A percentile compares a stretch with the other conserved stretches of the same genome.
Conservation (phyloP, 2,329 filamentous ascomycete species). For the Eurotiales sp. region DNA sequence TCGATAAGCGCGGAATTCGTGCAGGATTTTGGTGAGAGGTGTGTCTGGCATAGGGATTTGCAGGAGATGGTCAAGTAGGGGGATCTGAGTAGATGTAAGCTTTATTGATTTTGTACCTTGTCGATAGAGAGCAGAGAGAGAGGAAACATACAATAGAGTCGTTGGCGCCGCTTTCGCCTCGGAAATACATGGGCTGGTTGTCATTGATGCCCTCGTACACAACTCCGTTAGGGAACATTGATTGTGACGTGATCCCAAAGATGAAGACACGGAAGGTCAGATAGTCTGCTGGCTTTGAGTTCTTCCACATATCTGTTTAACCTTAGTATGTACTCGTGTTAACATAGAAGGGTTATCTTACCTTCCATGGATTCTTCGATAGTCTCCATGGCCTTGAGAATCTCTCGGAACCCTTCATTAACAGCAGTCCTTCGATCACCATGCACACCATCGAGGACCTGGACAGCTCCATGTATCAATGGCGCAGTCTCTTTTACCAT, state of each 20-base stretch:
- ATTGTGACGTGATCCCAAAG: conserved; percentile 89
- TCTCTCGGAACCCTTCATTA: conserved; percentile 60
- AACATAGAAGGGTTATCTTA: conserved; percentile 19
- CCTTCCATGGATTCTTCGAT: conserved; percentile 79
- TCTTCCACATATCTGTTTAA: conserved; percentile 73
- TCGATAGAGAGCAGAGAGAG: no score
- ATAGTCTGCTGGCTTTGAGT: conserved; percentile 79
- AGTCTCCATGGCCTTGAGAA: conserved; percentile 61
- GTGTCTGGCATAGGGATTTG: conserved; percentile 85
- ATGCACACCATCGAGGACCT: conserved; percentile 58
- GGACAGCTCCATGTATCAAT: conserved; percentile 68
- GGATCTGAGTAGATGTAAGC: conserved; percentile 51
- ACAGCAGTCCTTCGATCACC: conserved; percentile 54
- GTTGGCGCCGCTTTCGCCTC: conserved; percentile 89
- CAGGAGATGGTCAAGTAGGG: conserved; percentile 81
- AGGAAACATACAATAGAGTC: conserved; percentile 68
- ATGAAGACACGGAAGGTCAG: conserved; percentile 93
- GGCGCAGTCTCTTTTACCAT: conserved; percentile 86
- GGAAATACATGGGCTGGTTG: conserved; percentile 69
- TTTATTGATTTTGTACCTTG: not conserved
- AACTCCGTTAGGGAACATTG: conserved; percentile 91
- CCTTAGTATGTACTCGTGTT: conserved; percentile 3
- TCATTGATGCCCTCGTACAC: conserved; percentile 80
- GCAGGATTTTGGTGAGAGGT: conserved; percentile 80
- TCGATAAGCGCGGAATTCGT: conserved; percentile 84